phyloP scores from a whole-genome alignment of 2,329 filamentous ascomycete species.

The Monosporascus sp. region DNA sequence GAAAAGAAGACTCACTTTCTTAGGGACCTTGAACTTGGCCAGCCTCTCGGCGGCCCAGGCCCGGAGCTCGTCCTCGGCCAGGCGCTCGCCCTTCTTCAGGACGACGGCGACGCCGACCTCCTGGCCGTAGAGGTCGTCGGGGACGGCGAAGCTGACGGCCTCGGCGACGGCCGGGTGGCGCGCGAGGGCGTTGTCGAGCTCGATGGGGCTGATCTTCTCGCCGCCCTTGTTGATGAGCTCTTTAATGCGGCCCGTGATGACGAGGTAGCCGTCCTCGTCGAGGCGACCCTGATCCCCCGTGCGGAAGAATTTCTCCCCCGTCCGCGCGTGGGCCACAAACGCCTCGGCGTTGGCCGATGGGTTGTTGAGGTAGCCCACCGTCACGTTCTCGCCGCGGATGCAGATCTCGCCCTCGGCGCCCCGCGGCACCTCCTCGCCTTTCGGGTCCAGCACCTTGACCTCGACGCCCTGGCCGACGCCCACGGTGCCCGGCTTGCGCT shows the following conservation, averaged over 20 bases:
- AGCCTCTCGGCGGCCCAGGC: constrained; percentile 63
- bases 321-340: constrained; percentile 55
- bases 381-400: constrained; percentile 77
- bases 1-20: constrained; percentile 53
- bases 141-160: constrained; percentile 77
- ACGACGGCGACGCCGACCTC: constrained; percentile 75
- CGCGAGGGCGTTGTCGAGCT: constrained; percentile 78
- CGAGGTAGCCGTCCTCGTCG: constrained; percentile 74
- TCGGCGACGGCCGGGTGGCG: constrained; percentile 68
- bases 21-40: constrained; percentile 81
- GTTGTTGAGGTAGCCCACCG: constrained; percentile 82
- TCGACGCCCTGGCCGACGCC: constrained; percentile 81
- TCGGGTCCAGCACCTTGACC: constrained; percentile 67
- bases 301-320: constrained; percentile 61
- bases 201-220: constrained; percentile 85
- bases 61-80: constrained; percentile 57
- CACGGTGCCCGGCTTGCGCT: constrained; percentile 75
- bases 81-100: constrained; percentile 56
- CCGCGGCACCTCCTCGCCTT: constrained; percentile 61
- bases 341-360: constrained; percentile 66
- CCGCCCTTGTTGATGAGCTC: constrained; percentile 88
- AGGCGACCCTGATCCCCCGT: constrained; percentile 82
- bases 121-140: constrained; percentile 78
- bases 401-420: constrained; percentile 76
- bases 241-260: constrained; percentile 89